phyloP scores from a whole-genome alignment of 495 filamentous ascomycete genomes.

The Pseudotulostoma volvatum region DNA sequence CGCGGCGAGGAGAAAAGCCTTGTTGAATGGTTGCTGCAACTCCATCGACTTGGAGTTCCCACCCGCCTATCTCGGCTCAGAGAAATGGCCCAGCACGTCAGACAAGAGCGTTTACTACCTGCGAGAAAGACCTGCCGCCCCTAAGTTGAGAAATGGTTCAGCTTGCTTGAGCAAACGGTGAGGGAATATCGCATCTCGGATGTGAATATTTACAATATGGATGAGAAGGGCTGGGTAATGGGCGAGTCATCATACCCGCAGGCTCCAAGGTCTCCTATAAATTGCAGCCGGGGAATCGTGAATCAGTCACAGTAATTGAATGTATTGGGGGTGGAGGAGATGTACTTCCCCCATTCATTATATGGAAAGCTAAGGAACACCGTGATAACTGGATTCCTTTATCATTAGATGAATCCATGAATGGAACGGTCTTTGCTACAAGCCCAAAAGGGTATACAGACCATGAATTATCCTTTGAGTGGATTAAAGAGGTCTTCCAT shows the following conservation, averaged over 20 bases:
- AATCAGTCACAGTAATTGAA: background rate
- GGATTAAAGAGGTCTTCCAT: background rate
- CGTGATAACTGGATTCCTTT: background rate
- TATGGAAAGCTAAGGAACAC: too few species aligned
- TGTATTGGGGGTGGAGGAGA: background rate
- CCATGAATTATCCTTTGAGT: background rate
- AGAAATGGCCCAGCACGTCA: too few species aligned
- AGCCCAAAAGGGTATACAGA: background rate
- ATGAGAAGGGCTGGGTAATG: slow-evolving; percentile 8
- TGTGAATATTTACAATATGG: slow-evolving; percentile 9
- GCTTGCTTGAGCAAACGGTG: background rate
- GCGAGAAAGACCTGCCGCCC: too few species aligned
- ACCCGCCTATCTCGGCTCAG: too few species aligned
- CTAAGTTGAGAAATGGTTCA: background rate
- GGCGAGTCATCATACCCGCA: background rate
- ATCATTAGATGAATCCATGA: background rate
- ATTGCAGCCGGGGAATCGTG: background rate
- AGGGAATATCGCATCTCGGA: background rate
- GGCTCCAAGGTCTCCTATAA: background rate
- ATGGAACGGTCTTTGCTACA: background rate
- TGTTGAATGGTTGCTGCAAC: too few species aligned
- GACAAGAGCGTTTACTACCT: too few species aligned
- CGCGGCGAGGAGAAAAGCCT: too few species aligned
- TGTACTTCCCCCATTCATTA: too few species aligned
- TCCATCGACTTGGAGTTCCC: too few species aligned